Conservation (phyloP, 371 early-diverging fungal genomes). For the Apophysomyces ossiformis region DNA sequence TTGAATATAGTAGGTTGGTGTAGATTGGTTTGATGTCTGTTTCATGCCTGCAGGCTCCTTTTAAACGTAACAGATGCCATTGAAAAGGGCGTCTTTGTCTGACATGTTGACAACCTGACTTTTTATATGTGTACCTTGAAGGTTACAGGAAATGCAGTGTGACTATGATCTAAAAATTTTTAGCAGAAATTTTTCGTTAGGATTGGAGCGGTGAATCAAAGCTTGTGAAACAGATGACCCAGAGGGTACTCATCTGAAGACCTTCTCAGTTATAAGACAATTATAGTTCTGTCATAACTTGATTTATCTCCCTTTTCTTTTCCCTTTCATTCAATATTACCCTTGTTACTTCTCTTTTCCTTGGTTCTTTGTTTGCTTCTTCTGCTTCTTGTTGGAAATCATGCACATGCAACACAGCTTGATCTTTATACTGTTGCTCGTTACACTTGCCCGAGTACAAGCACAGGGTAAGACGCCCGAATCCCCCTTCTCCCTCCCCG, state of each 20-base stretch:
- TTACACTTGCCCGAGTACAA: not conserved
- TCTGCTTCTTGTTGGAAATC: not conserved
- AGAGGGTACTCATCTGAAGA: conserved; percentile 9
- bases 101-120: not conserved
- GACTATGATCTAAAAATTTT: conserved; percentile 3
- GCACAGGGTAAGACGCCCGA: not conserved
- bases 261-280: conserved; percentile 11
- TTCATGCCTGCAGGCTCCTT: too few species aligned
- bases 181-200: not conserved
- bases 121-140: not conserved
- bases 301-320: not conserved
- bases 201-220: conserved; percentile 4
- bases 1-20: not conserved
- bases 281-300: not conserved
- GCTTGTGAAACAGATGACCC: not conserved
- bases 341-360: not conserved
- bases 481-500: too few species aligned
- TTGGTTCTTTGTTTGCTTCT: not conserved
- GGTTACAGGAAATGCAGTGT: not conserved
- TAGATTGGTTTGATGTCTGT: too few species aligned
- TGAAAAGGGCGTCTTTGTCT: too few species aligned
- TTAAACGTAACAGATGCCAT: too few species aligned
- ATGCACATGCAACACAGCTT: not conserved
- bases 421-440: not conserved
- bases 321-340: not conserved